These are phyloP conservation scores for Ampelocalamus luodianensis DNA, from an alignment of 176 grass and related monocot species.

Conservation along the genomic window DNA sequence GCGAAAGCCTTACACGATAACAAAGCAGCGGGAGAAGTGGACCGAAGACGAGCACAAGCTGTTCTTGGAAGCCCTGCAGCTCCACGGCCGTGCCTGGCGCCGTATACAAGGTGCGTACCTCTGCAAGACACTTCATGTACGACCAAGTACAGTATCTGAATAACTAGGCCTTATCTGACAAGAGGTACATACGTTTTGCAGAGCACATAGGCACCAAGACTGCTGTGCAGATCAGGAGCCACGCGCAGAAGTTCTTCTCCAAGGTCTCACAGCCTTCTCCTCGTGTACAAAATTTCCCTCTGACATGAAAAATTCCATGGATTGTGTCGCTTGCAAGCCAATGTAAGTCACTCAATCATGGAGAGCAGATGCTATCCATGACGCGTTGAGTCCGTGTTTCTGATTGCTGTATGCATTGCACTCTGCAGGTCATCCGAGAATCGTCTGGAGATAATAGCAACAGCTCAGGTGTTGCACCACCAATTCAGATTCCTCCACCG, in stretches of 20 bases:
- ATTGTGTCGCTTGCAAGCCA: conserved; percentile 64
- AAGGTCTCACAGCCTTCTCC: conserved; percentile 66
- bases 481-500: conserved; percentile 84
- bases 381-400: conserved; percentile 29
- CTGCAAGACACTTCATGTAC: background rate
- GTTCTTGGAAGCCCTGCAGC: conserved; percentile 80
- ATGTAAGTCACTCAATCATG: conserved; percentile 68
- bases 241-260: conserved; percentile 97
- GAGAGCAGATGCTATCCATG: conserved; percentile 40
- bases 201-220: conserved; percentile 93
- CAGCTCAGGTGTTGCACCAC: conserved; percentile 18
- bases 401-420: conserved; percentile 16
- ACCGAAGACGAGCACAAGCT: conserved; percentile 85
- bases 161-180: conserved; percentile 11
- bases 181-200: conserved; percentile 28
- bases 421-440: conserved; percentile 60
- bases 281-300: conserved; percentile 28
- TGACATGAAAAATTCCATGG: conserved; percentile 55
- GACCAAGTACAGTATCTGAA: background rate
- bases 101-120: conserved; percentile 66
- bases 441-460: conserved; percentile 50
- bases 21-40: conserved; percentile 94
- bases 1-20: conserved; percentile 92
- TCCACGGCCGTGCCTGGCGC: conserved; percentile 85
- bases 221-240: conserved; percentile 93